Evolutionary conservation across 192 early-diverging fungal genomes (phyloP), one percentile per base, ranked within the genome.

Genomic region (Coemansia pectinata): DNA sequence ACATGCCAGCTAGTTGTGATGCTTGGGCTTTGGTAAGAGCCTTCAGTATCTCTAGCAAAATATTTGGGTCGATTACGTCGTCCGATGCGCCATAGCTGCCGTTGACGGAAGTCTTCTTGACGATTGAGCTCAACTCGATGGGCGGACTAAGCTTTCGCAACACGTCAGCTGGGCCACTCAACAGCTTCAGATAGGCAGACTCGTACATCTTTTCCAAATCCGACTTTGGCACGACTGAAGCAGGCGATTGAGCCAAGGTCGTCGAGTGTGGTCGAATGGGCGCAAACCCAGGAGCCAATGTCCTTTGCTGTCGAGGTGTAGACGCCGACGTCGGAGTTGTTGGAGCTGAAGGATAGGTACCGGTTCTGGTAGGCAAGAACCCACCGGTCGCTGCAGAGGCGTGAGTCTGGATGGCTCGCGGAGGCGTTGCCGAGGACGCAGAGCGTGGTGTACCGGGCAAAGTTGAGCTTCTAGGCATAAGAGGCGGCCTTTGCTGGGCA

Each of bases 181-280:
- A 60, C 39, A 83, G 67, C 70, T 67, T 69, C 15, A 83, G 40
- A 19, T 83, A 83, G 8, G 81, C 81, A 7, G 81, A 83, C 60
- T 76, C 72, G 55, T 83, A 83, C 81, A 83, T 78, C 59, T 62
- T 66, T 60, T 78, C 81, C 36, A 83, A 63, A 31, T 76, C 76
- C 0, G 80, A 62, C 44, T 60, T 74, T 63, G 48, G 38, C 33
- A 25, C 33, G 0, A 57, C 27, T 19, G 57, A 14, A 27, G 66
- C 21, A 1, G 66, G 41, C 9, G 48, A 40, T 14, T 48, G 21
- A 19, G 64, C 21, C 15, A 34, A 34, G 15, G n/a, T 11, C 14
- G 63, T 4, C 34, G 53, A 57, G 53, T 33, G 17, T 34, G 63
- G 63, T 17, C 47, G 63, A 25, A 47, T 48, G 8, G 63, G 19